Conservation (phyloP, 2,329 filamentous ascomycete species). For the Verticillium alfalfae region DNA sequence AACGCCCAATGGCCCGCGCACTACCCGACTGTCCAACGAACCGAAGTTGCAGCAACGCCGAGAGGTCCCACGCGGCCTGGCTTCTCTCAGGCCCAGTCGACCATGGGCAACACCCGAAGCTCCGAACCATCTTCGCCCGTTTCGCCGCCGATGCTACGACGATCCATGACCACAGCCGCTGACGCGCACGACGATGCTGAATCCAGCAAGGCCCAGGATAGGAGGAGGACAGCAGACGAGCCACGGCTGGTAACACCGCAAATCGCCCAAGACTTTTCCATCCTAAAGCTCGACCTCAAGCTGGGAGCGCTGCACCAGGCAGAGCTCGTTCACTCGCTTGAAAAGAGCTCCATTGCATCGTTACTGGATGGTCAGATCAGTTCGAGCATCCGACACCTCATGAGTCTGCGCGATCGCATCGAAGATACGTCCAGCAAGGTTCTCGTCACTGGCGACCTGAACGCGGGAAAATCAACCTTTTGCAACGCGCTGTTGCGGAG, state of each 20-base stretch:
- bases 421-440: conserved; percentile 98
- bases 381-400: conserved; percentile 86
- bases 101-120: conserved; percentile 40
- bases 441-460: conserved; percentile 88
- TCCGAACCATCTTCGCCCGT: conserved; percentile 26
- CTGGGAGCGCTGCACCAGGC: conserved; percentile 80
- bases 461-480: conserved; percentile 97
- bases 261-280: conserved; percentile 91
- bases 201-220: conserved; percentile 67
- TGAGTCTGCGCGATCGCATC: conserved; percentile 83
- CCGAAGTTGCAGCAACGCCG: conserved; percentile 35
- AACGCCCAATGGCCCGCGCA: conserved; percentile 91
- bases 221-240: conserved; percentile 51
- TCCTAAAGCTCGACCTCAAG: conserved; percentile 91
- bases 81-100: conserved; percentile 59
- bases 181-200: conserved; percentile 51
- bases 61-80: conserved; percentile 53
- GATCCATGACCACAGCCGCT: conserved; percentile 64
- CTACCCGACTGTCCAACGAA: conserved; percentile 77
- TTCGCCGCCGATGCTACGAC: conserved; percentile 49
- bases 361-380: conserved; percentile 90
- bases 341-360: conserved; percentile 85
- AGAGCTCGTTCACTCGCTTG: conserved; percentile 88
- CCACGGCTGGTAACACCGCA: conserved; percentile 85
- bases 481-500: conserved; percentile 93